Base-by-base conservation (phyloP, 2,329 filamentous ascomycete species). In the Colletotrichum chlorophyti region DNA sequence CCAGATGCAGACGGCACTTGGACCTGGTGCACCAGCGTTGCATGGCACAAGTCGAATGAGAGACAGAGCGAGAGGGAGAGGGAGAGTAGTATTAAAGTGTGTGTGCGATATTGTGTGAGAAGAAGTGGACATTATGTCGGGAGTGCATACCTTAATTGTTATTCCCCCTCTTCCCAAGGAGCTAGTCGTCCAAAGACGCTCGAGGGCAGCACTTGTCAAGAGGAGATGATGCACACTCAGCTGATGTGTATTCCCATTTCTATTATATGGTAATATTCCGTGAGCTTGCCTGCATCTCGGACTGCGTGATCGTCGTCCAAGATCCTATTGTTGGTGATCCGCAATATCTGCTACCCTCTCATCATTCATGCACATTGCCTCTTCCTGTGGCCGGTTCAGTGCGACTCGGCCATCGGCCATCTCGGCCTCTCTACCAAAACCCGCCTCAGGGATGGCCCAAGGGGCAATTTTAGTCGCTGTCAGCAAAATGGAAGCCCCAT, bases 401-500 rank as follows among this genome's bases (percentile, higher is more conserved):
- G 49, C 42, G 49, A 58, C 54, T 58, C 54, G 54, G 50, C 42
- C 54, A 48, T 51, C 54, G 54, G 54, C n/a, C 54, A 47, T 53
- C 49, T 58, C 54, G 54, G 54, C 49, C 41, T 47, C 34, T 53
- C 41, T 58, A 29, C 49, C n/a, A 40, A 32, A 53, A 43, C 24
- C 34, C 49, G 49, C 49, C n/a, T 58, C 54, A 58, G 54, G 54
- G 54, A 58, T 58, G 37, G 43, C 29, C 52, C 51, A 60, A 57
- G 57, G 57, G 57, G 57, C 57, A 60, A 50, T 57, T 60, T 57
- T 60, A 57, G 57, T 60, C 51, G 57, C n/a, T n/a, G n/a, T n/a
- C n/a, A 43, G 42, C 19, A 27, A 27, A 15, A 19, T 24, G 24
- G 50, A 21, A 32, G 17, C 26, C 27, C 31, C 41, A 4, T 8